Evolutionary conservation across 306 rosid species (phyloP).

Genomic region (Vicia faba): DNA sequence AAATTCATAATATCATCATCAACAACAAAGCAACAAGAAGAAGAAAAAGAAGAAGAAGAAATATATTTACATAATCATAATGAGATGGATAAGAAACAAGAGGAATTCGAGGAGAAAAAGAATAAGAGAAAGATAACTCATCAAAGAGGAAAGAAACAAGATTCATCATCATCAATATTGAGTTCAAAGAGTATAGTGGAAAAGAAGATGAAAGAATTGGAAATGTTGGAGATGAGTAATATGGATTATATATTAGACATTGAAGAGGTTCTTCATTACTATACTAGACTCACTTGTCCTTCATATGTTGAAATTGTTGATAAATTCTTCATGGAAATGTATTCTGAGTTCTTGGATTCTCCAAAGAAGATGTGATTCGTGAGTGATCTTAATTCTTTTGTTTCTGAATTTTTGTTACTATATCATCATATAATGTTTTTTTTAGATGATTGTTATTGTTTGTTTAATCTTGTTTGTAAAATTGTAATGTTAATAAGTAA

Average conservation of each 20-base stretch:
- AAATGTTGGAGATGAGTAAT: slow-evolving; percentile 65
- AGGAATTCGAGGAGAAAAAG: slow-evolving; percentile 12
- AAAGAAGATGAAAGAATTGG: slow-evolving; percentile 74
- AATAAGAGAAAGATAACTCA: slow-evolving; percentile 26
- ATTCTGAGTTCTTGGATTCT: slow-evolving; percentile 49
- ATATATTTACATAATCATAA: slow-evolving; percentile 21
- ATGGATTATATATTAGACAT: slow-evolving; percentile 78
- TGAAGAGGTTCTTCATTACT: slow-evolving; percentile 86
- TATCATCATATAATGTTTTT: not conserved
- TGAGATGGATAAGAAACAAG: slow-evolving; percentile 33
- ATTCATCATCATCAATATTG: slow-evolving; percentile 8
- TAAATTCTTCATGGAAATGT: slow-evolving; percentile 72
- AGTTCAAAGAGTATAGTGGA: slow-evolving; percentile 43
- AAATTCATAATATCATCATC: slow-evolving; percentile 25
- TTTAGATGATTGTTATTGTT: slow-evolving; percentile 27
- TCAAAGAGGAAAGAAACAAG: slow-evolving; percentile 33
- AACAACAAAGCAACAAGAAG: slow-evolving; percentile 39
- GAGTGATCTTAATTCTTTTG: slow-evolving; percentile 33
- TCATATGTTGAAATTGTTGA: slow-evolving; percentile 76
- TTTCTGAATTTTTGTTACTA: slow-evolving; percentile 36
- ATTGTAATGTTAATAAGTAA: not conserved
- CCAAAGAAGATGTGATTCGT: slow-evolving; percentile 29
- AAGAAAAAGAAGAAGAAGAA: slow-evolving; percentile 34
- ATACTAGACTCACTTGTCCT: slow-evolving; percentile 79
- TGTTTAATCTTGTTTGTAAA: not conserved